Conservation (phyloP, 225 moss, liverwort and hornwort genomes). For the Pseudoscleropodium purum region DNA sequence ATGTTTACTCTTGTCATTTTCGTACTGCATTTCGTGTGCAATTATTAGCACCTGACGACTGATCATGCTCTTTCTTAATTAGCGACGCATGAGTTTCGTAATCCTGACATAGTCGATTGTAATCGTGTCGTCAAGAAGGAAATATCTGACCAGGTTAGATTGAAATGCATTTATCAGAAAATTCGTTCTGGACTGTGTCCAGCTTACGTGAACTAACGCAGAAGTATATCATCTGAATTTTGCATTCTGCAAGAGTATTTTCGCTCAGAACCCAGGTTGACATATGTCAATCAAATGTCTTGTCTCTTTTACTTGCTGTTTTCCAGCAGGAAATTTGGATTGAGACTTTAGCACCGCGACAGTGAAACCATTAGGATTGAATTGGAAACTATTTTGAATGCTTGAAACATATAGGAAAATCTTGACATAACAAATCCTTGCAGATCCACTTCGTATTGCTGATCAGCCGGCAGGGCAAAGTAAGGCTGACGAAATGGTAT, state of each 20-base stretch:
- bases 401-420: neutral
- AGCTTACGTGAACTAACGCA: neutral
- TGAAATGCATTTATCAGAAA: neutral
- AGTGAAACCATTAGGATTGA: neutral
- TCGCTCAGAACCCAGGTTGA: neutral
- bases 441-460: constrained; percentile 99
- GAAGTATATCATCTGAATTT: neutral
- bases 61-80: neutral
- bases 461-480: constrained; percentile 99
- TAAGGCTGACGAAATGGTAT: constrained; percentile 99
- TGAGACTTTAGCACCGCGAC: neutral
- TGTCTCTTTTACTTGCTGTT: neutral
- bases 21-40: neutral
- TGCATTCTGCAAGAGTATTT: neutral
- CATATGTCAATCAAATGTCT: neutral
- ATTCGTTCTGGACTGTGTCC: neutral
- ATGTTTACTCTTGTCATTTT: neutral
- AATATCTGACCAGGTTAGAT: neutral
- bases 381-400: neutral
- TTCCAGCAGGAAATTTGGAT: neutral
- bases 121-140: neutral
- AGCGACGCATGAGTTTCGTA: neutral
- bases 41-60: neutral
- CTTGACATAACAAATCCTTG: constrained; percentile 1
- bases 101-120: neutral